Base-by-base conservation (phyloP, 768 basidiomycete genomes). In the Panaeolus papilionaceus region DNA sequence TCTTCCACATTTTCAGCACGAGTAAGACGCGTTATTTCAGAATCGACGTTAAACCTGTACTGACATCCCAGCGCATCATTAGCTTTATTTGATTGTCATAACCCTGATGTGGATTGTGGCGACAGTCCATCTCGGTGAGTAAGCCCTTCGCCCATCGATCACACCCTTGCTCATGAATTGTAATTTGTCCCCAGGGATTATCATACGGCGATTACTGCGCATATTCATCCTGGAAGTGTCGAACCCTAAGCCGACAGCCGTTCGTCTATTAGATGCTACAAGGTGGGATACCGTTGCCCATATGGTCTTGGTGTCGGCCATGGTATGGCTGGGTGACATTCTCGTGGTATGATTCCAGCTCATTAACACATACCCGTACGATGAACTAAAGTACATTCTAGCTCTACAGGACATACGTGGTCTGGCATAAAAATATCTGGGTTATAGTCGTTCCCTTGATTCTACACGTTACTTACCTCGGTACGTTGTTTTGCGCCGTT, bases 31-130 rank as follows among this genome's bases (percentile, higher is more conserved):
- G 9, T 2, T 9, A 33, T 33, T 58, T 58, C 38, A 12, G 39
- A 28, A 18, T 38, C 26, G 51, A 28, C n/a, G 45, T 14, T 51
- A 63, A 54, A 51, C 62, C 16, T 28, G 39, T 9, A 44, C 18
- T 51, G 16, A 58, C 54, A 0, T 16, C 23, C 58, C 39, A 0
- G 3, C 18, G 51, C 33, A 20, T 28, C 28, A 28, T 44, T 42
- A 77, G 76, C 65, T 76, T 23, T 76, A 75, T 61, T 66, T 76
- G 2, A 49, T 68, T 6, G 61, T 71, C 0, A 73, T 71, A 11
- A 63, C 75, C 11, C 26, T 75, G 14, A 74, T 78, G 75, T 77
- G 71, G 61, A 64, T 71, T 12, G 64, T 75, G 16, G 71, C 76
- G 11, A 74, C 75, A 6, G 44, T 72, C 2, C 74, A 78, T 66